phyloP scores from a whole-genome alignment of 2,329 filamentous ascomycete genomes.

The Meredithiella fracta region DNA sequence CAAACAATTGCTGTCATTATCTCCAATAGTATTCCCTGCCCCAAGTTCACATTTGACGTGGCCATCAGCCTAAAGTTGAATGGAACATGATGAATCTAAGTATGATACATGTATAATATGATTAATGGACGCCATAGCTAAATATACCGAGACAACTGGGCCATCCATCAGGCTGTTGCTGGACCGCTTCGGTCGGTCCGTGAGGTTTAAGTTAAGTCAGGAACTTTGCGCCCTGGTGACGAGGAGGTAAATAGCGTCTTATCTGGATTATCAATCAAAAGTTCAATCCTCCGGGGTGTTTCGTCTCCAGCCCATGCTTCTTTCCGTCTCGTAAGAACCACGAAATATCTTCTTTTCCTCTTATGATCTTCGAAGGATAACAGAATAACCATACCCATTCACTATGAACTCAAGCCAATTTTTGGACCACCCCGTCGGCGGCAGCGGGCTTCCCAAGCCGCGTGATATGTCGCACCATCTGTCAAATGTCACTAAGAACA shows the following conservation, averaged over 20 bases:
- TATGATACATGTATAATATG: too few relatives aligned
- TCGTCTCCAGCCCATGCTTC: neutral
- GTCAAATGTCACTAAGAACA: slow-evolving; percentile 49
- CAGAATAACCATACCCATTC: neutral
- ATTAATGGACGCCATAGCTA: too few relatives aligned
- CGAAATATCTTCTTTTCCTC: neutral
- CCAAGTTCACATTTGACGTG: too few relatives aligned
- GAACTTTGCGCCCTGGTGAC: neutral
- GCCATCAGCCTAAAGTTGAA: too few relatives aligned
- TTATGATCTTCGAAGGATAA: neutral
- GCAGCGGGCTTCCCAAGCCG: slow-evolving; percentile 25
- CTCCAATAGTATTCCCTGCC: too few relatives aligned
- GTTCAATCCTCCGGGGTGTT: neutral
- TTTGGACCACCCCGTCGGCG: neutral
- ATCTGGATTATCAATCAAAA: slow-evolving; percentile 14
- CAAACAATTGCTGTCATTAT: too few relatives aligned
- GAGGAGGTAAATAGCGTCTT: neutral
- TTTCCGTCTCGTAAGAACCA: neutral
- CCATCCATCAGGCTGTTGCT: too few relatives aligned
- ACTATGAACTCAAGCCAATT: neutral
- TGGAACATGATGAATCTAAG: too few relatives aligned
- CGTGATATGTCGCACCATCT: slow-evolving; percentile 66
- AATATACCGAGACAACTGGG: too few relatives aligned
- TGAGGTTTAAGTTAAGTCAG: neutral
- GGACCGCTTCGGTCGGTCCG: too few relatives aligned